Conservation (phyloP, 2,329 filamentous ascomycete genomes). For the Talaromyces sp. region DNA sequence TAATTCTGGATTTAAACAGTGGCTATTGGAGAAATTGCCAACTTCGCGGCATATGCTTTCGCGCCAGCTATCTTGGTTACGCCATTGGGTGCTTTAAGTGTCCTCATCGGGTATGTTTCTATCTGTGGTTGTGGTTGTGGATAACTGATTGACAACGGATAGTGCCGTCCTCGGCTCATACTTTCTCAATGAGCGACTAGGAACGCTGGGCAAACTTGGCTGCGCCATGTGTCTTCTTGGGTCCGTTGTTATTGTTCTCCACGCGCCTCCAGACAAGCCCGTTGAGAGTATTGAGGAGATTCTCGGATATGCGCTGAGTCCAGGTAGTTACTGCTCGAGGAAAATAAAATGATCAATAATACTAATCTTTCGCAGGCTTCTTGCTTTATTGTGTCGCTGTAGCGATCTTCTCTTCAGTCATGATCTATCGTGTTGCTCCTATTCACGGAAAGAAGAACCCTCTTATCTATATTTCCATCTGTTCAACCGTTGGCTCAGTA, state of each 20-base stretch:
- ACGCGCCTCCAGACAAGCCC: conserved; percentile 90
- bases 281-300: conserved; percentile 91
- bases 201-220: conserved; percentile 86
- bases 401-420: conserved; percentile 77
- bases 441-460: conserved; percentile 92
- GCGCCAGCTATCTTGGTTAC: conserved; percentile 98
- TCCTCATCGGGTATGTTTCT: conserved; percentile 69
- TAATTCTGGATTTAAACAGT: conserved; percentile 52
- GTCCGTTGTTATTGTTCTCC: conserved; percentile 94
- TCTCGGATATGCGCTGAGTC: conserved; percentile 81
- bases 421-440: conserved; percentile 95
- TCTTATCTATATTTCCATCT: conserved; percentile 94
- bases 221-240: conserved; percentile 96
- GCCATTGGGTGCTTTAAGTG: conserved; percentile 86
- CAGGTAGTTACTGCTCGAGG: conserved; percentile 56
- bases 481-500: conserved; percentile 92
- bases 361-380: conserved; percentile 61
- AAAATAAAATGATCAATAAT: background rate
- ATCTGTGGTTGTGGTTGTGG: background rate
- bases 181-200: conserved; percentile 84
- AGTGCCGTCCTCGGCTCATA: conserved; percentile 91
- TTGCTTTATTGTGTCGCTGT: conserved; percentile 80
- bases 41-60: conserved; percentile 97
- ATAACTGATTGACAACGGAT: conserved; percentile 22
- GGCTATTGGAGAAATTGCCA: conserved; percentile 88